Conservation (phyloP, 192 early-diverging fungal genomes). For the Lunasporangiospora selenospora region DNA sequence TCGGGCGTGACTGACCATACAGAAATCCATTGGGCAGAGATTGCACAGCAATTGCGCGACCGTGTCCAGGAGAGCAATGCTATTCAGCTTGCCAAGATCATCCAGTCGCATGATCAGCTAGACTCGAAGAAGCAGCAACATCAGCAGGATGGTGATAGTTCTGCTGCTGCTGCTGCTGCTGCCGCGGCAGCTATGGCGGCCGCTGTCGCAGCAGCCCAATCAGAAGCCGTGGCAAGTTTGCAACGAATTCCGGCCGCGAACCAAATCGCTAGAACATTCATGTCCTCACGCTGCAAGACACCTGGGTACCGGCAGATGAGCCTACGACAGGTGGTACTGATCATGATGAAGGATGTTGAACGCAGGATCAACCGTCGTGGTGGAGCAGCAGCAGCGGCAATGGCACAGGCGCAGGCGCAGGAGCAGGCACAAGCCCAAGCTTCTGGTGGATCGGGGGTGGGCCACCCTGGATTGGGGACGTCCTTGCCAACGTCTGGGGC, state of each 20-base stretch:
- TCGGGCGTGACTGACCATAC: slow-evolving; percentile 40
- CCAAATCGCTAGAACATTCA: slow-evolving; percentile 42
- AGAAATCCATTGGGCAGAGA: slow-evolving; percentile 37
- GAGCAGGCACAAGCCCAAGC: no score
- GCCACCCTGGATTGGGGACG: no score
- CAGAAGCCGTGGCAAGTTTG: slow-evolving; percentile 45
- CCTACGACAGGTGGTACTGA: slow-evolving; percentile 21
- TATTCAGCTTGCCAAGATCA: slow-evolving; percentile 42
- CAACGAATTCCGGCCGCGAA: slow-evolving; percentile 41
- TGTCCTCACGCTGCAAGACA: slow-evolving; percentile 42
- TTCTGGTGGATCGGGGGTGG: no score
- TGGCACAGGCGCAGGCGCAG: no score
- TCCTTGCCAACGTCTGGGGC: no score
- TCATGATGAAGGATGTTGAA: slow-evolving; percentile 43
- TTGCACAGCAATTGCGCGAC: slow-evolving; percentile 37
- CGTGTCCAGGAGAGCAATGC: slow-evolving; percentile 36
- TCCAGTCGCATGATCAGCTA: slow-evolving; percentile 37
- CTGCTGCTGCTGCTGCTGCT: slow-evolving; percentile 30
- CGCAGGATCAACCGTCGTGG: slow-evolving; percentile 34
- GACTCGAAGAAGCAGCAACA: slow-evolving; percentile 42
- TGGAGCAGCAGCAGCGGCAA: no score
- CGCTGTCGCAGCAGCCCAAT: slow-evolving; percentile 39
- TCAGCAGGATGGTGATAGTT: slow-evolving; percentile 26
- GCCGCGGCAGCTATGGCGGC: slow-evolving; percentile 43
- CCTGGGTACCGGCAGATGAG: slow-evolving; percentile 40